Evolutionary conservation across 2,329 filamentous ascomycete species (phyloP), one percentile per base, ranked within the genome.

Genomic region (Penicillium sp.): DNA sequence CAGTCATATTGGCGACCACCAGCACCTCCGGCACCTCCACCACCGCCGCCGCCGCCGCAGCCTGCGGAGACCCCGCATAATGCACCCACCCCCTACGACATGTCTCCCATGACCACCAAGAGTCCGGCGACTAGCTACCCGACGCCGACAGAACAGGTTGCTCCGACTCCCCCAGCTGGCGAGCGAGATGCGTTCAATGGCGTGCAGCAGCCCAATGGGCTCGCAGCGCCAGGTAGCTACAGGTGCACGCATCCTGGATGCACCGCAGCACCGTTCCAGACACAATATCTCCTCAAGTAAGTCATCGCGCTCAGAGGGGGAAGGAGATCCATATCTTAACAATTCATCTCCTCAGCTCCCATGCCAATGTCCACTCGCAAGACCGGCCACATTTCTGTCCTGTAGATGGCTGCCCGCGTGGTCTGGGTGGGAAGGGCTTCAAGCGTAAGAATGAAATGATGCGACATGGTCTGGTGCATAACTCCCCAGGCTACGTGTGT

Each of bases 401-500:
- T 1, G 78, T 85, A 7, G 69, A 75, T 20, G 79, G 75, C 4
- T 87, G 84, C 61, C 73, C 81, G 10, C 78, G 84, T 32, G 78
- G 75, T n/a, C 75, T 81, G 56, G 82, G 82, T n/a, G 84, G 84
- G 17, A 84, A 84, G 62, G 84, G 84, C 1, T 87, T 87, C 74
- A 87, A 87, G 66, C 78, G 84, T 26, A 87, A 87, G 65, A 87
- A 87, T 57, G 84, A 87, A 66, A 87, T 87, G 84, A 86, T 86
- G 55, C 77, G 84, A n/a, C 84, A 87, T 65, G 92, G 93, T 1
- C 81, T 97, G 3, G 94, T 97, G 3, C 94, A 99, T 67, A 88
- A 91, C 59, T 96, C 91, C 7, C 94, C 94, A 1, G 93, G 93
- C 54, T 99, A 97, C 66, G 86, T 96, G 24, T 99, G 94, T 70